Evolutionary conservation across 1,139 yeast genomes (phyloP).

Genomic region (Pichia sp.): DNA sequence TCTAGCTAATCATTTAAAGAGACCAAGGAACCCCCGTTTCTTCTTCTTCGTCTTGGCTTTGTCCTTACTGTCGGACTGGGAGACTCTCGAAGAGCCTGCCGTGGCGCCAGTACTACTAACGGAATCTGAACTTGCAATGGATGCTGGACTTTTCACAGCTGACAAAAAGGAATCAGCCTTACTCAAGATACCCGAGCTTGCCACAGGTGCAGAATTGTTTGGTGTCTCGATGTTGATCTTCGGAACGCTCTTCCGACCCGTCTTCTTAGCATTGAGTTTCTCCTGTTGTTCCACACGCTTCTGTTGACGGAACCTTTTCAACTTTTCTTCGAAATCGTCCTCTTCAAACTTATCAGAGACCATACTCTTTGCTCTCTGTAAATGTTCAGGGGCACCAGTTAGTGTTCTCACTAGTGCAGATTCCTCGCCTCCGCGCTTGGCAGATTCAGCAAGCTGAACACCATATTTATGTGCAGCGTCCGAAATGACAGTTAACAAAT

Average conservation of each 20-base stretch:
- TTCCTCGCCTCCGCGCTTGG: slow-evolving; percentile 25
- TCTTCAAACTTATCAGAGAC: slow-evolving; percentile 5
- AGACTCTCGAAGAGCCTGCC: too few species aligned
- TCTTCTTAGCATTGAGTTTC: neutral
- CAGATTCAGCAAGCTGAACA: slow-evolving; percentile 27
- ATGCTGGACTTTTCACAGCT: neutral
- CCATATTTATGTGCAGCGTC: slow-evolving; percentile 27
- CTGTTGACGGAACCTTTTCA: slow-evolving; percentile 9
- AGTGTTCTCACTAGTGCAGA: slow-evolving; percentile 27
- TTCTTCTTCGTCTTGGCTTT: too few species aligned
- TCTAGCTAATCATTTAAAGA: too few species aligned
- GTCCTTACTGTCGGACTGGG: too few species aligned
- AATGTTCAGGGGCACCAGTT: slow-evolving; percentile 28
- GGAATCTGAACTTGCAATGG: too few species aligned
- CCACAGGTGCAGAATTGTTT: too few species aligned
- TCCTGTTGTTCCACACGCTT: slow-evolving; percentile 8
- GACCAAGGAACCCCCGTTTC: too few species aligned
- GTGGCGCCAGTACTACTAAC: too few species aligned
- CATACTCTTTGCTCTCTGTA: slow-evolving; percentile 14
- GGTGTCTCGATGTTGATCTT: slow-evolving; percentile 8
- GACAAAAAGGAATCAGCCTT: too few species aligned
- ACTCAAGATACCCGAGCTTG: too few species aligned
- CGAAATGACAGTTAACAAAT: slow-evolving; percentile 23
- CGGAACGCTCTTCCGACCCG: slow-evolving; percentile 1
- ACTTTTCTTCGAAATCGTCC: slow-evolving; percentile 10